These are phyloP conservation scores for Conticribra guillardii DNA, from an alignment of 108 stramenopile species.

Conservation along the genomic window DNA sequence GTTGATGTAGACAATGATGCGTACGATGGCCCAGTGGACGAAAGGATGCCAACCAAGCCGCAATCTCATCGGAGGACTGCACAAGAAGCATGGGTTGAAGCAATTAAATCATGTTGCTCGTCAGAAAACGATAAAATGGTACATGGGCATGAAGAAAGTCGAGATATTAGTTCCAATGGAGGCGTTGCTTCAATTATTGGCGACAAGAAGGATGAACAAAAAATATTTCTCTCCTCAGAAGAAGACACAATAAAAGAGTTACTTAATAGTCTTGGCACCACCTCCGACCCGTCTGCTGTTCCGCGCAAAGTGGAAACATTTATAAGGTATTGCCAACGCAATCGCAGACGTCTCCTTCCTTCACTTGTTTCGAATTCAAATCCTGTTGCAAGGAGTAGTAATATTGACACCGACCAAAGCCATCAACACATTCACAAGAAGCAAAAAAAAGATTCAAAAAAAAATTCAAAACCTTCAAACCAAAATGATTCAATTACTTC, in stretches of 20 bases:
- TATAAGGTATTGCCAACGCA: constrained; percentile 54
- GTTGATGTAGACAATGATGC: neutral
- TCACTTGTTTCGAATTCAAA: constrained; percentile 14
- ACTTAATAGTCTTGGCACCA: constrained; percentile 31
- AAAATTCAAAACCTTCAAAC: constrained; percentile 9
- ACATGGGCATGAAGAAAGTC: too few relatives aligned
- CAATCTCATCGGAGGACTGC: constrained; percentile 47
- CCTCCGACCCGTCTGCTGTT: constrained; percentile 42
- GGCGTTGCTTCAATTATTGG: too few relatives aligned
- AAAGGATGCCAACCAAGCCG: neutral
- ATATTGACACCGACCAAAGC: too few relatives aligned
- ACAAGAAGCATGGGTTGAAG: constrained; percentile 72
- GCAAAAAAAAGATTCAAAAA: constrained; percentile 34
- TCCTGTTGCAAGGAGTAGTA: neutral
- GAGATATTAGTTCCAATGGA: too few relatives aligned
- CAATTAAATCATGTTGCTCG: constrained; percentile 40
- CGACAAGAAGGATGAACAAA: neutral
- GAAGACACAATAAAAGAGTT: constrained; percentile 17
- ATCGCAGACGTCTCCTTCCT: constrained; percentile 52
- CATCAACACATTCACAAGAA: constrained; percentile 15
- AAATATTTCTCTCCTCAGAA: neutral
- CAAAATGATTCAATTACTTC: too few relatives aligned
- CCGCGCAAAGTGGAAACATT: constrained; percentile 66
- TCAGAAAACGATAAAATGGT: neutral
- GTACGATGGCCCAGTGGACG: neutral